These are phyloP conservation scores for Tylopilus cervinicoccineus DNA, from an alignment of 768 basidiomycete genomes.

Conservation along the genomic window DNA sequence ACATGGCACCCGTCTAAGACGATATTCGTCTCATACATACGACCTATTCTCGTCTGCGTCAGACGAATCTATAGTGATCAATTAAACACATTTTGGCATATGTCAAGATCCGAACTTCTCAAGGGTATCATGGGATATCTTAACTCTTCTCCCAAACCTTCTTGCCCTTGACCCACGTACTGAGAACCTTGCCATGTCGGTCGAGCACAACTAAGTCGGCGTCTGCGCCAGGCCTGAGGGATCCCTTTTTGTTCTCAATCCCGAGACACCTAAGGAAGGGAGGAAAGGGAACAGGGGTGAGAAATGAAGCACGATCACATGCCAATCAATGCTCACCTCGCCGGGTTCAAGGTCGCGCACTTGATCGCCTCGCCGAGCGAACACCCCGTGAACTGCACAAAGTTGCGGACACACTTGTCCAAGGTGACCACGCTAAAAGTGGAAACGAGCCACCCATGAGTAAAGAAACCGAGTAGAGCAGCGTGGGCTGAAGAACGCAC, in stretches of 20 bases:
- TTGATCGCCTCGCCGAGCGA: slow-evolving; percentile 80
- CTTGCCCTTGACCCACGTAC: slow-evolving; percentile 75
- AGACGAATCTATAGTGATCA: too few relatives aligned
- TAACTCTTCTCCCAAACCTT: slow-evolving; percentile 55
- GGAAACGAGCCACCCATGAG: not conserved
- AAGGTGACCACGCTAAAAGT: slow-evolving; percentile 66
- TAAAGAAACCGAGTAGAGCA: not conserved
- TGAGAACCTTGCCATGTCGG: slow-evolving; percentile 57
- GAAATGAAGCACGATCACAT: not conserved
- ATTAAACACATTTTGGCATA: too few relatives aligned
- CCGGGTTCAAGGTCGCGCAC: slow-evolving; percentile 84
- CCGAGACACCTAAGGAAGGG: slow-evolving; percentile 56
- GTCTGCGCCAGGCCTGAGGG: slow-evolving; percentile 75
- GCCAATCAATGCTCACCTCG: slow-evolving; percentile 45
- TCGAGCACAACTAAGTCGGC: slow-evolving; percentile 82
- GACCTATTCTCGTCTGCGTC: too few relatives aligned
- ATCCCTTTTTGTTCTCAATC: slow-evolving; percentile 77
- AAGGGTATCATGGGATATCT: slow-evolving; percentile 1
- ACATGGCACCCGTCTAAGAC: too few relatives aligned
- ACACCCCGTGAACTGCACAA: slow-evolving; percentile 79
- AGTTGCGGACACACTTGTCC: slow-evolving; percentile 83
- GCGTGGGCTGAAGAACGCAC: slow-evolving; percentile 35
- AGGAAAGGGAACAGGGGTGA: not conserved
- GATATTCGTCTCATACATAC: too few relatives aligned
- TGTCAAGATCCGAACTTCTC: too few relatives aligned